Percentiles rank a stretch among this genome's conserved stretches.
Conservation (phyloP, 2,329 filamentous ascomycete genomes). For the Aspergillus carbonarius region DNA sequence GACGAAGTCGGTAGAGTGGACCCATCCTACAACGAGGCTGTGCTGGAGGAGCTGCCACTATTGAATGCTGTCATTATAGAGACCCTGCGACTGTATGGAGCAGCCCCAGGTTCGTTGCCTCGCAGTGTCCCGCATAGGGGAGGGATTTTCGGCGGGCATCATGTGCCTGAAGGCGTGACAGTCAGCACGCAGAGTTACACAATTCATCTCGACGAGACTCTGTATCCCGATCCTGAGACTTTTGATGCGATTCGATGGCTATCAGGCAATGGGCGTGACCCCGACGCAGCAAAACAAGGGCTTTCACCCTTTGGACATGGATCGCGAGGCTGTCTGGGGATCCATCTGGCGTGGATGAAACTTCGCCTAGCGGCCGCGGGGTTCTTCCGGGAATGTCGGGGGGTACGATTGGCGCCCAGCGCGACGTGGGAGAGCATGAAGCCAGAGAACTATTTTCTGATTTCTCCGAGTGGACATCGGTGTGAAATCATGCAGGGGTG, state of each 20-base stretch:
- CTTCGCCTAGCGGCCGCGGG: constrained; percentile 50
- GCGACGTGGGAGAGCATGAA: constrained; percentile 35
- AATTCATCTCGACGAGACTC: constrained; percentile 52
- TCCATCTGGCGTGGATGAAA: constrained; percentile 63
- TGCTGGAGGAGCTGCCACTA: constrained; percentile 52
- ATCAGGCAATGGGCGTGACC: constrained; percentile 29
- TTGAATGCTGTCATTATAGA: constrained; percentile 60
- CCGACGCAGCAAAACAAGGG: constrained; percentile 26
- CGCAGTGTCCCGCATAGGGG: constrained; percentile 50
- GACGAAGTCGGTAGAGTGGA: constrained; percentile 44
- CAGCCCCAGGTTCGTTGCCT: constrained; percentile 58
- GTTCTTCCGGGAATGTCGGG: constrained; percentile 46
- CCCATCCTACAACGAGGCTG: constrained; percentile 40
- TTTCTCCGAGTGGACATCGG: constrained; percentile 40
- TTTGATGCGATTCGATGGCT: constrained; percentile 56
- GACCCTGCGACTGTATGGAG: constrained; percentile 56
- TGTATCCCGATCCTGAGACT: constrained; percentile 49
- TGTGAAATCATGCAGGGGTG: constrained; percentile 32
- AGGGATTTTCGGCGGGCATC: constrained; percentile 39
- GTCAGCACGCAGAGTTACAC: constrained; percentile 54
- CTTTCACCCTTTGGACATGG: constrained; percentile 69
- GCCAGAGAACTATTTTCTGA: constrained; percentile 45
- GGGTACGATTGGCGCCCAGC: constrained; percentile 7
- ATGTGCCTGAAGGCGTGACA: constrained; percentile 52
- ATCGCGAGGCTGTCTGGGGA: constrained; percentile 65